Evolutionary conservation across 345 rosid genomes (phyloP).

Genomic region (Syzygium jambos): DNA sequence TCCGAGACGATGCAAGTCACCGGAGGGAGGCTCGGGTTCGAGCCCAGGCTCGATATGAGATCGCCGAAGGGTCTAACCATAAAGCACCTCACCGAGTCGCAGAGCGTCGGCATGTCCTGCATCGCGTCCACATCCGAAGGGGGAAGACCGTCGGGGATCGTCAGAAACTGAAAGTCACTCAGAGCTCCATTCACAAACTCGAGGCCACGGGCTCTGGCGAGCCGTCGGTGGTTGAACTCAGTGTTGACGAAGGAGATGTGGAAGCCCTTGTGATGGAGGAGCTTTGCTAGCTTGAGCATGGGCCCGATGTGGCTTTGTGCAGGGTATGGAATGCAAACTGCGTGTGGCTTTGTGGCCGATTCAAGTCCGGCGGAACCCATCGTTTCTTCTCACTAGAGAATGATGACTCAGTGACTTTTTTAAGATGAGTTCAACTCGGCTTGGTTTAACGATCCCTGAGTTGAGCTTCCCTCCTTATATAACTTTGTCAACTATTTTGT

Average conservation of each 20-base stretch:
- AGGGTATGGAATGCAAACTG: constrained; percentile 4
- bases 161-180: background rate
- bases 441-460: too few species aligned
- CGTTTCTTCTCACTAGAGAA: too few species aligned
- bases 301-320: constrained; percentile 9
- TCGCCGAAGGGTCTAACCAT: constrained; percentile 1
- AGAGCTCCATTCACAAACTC: background rate
- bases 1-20: constrained; percentile 5
- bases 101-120: background rate
- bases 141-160: constrained; percentile 7
- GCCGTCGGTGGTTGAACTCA: constrained; percentile 6
- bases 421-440: too few species aligned
- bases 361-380: too few species aligned
- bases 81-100: background rate
- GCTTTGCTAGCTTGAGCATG: constrained; percentile 12
- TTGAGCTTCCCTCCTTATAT: too few species aligned
- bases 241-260: constrained; percentile 14
- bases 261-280: constrained; percentile 11
- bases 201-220: background rate
- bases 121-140: background rate
- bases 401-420: too few species aligned
- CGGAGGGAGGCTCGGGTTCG: background rate
- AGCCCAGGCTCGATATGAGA: background rate
- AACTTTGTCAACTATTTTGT: too few species aligned
- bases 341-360: background rate